phyloP scores from a whole-genome alignment of 1,284 basidiomycete genomes.

The Ganoderma lucidum region DNA sequence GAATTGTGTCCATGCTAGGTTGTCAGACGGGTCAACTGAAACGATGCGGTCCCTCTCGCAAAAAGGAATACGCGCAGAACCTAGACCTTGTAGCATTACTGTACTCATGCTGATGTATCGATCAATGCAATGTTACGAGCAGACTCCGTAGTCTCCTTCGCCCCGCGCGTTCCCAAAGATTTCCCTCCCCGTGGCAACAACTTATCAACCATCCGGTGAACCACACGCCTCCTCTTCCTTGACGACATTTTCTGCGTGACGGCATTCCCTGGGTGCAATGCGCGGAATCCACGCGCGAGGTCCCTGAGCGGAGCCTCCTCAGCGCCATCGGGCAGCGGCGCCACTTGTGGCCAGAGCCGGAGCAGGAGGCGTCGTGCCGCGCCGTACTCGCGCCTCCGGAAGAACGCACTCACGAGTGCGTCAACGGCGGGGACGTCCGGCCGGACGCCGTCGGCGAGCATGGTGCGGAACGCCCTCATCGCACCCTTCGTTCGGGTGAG shows the following conservation, averaged over 20 bases:
- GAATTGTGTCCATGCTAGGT: neutral
- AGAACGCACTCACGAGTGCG: constrained; percentile 72
- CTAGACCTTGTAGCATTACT: constrained; percentile 26
- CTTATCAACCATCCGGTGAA: constrained; percentile 37
- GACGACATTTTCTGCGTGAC: constrained; percentile 19
- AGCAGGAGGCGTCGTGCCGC: constrained; percentile 62
- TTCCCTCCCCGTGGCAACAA: constrained; percentile 28
- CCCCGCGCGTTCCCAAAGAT: constrained; percentile 9
- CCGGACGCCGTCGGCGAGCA: constrained; percentile 65
- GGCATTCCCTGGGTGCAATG: constrained; percentile 38
- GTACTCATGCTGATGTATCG: constrained; percentile 20
- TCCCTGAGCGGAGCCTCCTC: constrained; percentile 50
- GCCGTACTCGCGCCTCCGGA: constrained; percentile 57
- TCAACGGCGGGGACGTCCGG: constrained; percentile 76
- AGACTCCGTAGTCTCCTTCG: constrained; percentile 1
- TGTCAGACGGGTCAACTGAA: neutral
- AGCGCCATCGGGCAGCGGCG: constrained; percentile 62
- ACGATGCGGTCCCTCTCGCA: neutral
- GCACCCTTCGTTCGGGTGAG: constrained; percentile 62
- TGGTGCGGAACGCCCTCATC: constrained; percentile 61
- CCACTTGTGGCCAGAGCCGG: constrained; percentile 70
- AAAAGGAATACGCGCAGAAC: constrained; percentile 15
- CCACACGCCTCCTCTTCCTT: constrained; percentile 25
- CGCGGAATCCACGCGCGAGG: constrained; percentile 54
- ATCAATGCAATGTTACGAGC: constrained; percentile 20